phyloP scores from a whole-genome alignment of 164 flowering plant genomes.

The Cinnamomum chago region DNA sequence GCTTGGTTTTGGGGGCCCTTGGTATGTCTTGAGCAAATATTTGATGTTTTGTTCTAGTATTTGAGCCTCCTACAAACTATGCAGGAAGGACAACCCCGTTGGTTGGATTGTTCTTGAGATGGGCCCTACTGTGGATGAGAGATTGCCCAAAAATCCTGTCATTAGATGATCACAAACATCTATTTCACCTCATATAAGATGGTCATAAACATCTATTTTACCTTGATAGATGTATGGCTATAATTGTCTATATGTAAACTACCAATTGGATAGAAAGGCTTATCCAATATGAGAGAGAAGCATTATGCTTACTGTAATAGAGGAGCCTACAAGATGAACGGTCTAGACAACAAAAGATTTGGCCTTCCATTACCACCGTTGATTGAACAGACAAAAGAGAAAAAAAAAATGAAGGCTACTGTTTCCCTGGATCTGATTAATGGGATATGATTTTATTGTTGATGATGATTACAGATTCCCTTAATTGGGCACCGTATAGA shows the following conservation, averaged over 20 bases:
- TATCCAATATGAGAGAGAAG: no score
- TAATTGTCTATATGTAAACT: neutral
- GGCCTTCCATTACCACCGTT: no score
- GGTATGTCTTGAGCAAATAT: constrained; percentile 38
- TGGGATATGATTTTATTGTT: neutral
- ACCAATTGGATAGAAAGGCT: neutral
- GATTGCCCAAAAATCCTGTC: neutral
- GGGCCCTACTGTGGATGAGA: neutral
- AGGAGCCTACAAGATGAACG: neutral
- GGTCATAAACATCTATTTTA: neutral
- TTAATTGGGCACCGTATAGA: no score
- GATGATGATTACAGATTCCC: neutral
- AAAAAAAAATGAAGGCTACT: no score
- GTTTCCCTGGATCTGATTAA: no score
- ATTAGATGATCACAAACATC: neutral
- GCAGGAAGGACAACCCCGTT: neutral
- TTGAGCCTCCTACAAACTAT: neutral
- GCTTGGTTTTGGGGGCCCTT: constrained; percentile 89
- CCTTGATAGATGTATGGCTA: neutral
- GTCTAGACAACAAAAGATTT: neutral
- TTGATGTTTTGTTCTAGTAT: constrained; percentile 5
- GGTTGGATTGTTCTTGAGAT: no score
- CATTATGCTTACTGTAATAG: neutral
- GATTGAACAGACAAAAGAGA: no score
- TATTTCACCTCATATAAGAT: neutral